phyloP scores from a whole-genome alignment of 108 stramenopile genomes.

The Cyclotella distinguenda region DNA sequence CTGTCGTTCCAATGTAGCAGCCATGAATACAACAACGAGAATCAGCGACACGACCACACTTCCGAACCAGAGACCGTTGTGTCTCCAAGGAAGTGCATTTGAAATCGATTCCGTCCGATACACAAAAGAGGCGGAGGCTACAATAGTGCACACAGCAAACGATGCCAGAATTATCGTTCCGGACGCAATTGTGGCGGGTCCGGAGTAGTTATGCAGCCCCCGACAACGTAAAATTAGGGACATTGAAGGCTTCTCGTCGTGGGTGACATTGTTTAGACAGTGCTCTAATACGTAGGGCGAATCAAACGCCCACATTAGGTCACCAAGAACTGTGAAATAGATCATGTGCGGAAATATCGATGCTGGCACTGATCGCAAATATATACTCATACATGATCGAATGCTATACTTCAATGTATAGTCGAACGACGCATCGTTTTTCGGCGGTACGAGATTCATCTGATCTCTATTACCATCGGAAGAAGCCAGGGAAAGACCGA shows the following conservation, averaged over 20 bases:
- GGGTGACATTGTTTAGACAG: constrained; percentile 1
- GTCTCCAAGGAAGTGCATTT: constrained; percentile 62
- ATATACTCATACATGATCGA: constrained; percentile 36
- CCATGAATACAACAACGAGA: constrained; percentile 47
- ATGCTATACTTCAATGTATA: constrained; percentile 64
- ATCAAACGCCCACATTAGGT: constrained; percentile 44
- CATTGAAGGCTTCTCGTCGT: constrained; percentile 4
- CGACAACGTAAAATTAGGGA: constrained; percentile 62
- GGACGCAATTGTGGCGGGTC: constrained; percentile 56
- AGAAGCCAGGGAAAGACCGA: constrained; percentile 69
- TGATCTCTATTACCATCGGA: constrained; percentile 44
- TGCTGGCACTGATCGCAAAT: constrained; percentile 59
- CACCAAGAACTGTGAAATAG: constrained; percentile 61
- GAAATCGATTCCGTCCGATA: constrained; percentile 57
- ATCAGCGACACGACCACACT: constrained; percentile 32
- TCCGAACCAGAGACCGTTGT: constrained; percentile 62
- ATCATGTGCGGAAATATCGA: constrained; percentile 68
- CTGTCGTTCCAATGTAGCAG: constrained; percentile 40
- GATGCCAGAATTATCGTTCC: constrained; percentile 55
- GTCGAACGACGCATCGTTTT: constrained; percentile 69
- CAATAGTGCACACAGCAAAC: constrained; percentile 56
- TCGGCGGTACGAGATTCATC: constrained; percentile 80
- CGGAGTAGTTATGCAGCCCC: constrained; percentile 57
- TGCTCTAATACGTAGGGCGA: constrained; percentile 28
- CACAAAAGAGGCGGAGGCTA: constrained; percentile 66